Conservation (phyloP, 345 rosid species). For the Syzygium grande region DNA sequence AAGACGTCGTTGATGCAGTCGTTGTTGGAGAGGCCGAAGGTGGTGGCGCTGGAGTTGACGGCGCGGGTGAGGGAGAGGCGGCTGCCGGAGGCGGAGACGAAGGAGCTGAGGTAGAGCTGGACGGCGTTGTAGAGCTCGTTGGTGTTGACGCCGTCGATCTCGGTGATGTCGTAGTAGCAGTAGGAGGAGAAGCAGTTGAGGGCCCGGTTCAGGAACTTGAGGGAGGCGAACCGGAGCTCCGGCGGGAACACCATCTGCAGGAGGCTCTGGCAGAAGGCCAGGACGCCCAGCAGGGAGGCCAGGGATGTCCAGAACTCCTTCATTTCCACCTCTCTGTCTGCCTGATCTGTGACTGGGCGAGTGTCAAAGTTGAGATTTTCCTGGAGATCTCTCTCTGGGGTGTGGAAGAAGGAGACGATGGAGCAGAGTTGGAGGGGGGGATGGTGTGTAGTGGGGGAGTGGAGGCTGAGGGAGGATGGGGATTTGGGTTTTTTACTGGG, state of each 20-base stretch:
- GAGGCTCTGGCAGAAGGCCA: slow-evolving; percentile 78
- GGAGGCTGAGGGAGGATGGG: background rate
- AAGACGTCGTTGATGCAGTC: slow-evolving; percentile 68
- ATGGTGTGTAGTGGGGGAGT: no score
- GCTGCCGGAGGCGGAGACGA: slow-evolving; percentile 62
- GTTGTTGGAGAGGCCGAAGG: slow-evolving; percentile 79
- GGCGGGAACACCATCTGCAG: slow-evolving; percentile 76
- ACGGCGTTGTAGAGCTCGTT: slow-evolving; percentile 99
- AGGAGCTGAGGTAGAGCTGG: slow-evolving; percentile 84
- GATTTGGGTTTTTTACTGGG: background rate
- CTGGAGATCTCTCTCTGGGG: background rate
- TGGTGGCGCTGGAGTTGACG: slow-evolving; percentile 75
- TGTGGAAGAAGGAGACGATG: background rate
- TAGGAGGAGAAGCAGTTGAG: slow-evolving; percentile 49
- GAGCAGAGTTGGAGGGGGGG: background rate
- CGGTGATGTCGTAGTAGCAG: slow-evolving; percentile 90
- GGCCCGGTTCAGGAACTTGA: slow-evolving; percentile 45
- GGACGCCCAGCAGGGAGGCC: slow-evolving; percentile 70
- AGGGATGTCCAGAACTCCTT: slow-evolving; percentile 79
- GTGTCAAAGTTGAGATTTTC: background rate
- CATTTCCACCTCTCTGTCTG: slow-evolving; percentile 15
- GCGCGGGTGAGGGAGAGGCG: slow-evolving; percentile 85
- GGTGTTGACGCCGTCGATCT: slow-evolving; percentile 95
- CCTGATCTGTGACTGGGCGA: background rate
- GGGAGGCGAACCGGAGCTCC: slow-evolving; percentile 64